These are phyloP conservation scores for Talaromyces rugulosus DNA, from an alignment of 2,329 filamentous ascomycete species.

Conservation along the genomic window DNA sequence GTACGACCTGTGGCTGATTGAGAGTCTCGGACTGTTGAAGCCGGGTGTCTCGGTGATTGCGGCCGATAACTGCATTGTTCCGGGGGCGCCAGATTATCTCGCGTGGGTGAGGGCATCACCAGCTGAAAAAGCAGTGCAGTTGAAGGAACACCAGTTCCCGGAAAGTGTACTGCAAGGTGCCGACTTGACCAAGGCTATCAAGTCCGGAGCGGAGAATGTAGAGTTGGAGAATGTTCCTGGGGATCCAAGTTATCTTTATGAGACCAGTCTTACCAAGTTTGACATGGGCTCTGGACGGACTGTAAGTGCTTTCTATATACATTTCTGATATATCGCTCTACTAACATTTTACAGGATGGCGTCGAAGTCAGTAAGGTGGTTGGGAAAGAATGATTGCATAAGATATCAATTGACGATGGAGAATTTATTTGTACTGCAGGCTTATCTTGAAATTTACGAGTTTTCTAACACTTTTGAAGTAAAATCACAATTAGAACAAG, in stretches of 20 bases:
- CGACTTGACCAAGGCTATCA: constrained; percentile 23
- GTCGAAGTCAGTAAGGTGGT: constrained; percentile 11
- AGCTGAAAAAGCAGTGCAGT: background rate
- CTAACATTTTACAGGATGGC: constrained; percentile 4
- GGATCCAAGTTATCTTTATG: constrained; percentile 63
- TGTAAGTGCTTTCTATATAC: background rate
- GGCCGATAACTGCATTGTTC: constrained; percentile 43
- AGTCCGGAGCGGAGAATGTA: constrained; percentile 21
- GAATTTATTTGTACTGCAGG: background rate
- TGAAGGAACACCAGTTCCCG: constrained; percentile 44
- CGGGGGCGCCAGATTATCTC: constrained; percentile 26
- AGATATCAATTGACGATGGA: background rate
- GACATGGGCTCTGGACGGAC: background rate
- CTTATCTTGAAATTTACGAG: background rate
- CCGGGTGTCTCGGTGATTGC: constrained; percentile 47
- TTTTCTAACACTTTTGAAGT: background rate
- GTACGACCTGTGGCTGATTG: constrained; percentile 70
- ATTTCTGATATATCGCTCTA: background rate
- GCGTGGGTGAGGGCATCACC: constrained; percentile 4
- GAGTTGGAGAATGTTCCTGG: constrained; percentile 38
- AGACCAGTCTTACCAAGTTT: constrained; percentile 49
- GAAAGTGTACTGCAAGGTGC: constrained; percentile 43
- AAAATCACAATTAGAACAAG: no score
- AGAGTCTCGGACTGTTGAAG: constrained; percentile 61
- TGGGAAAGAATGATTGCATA: constrained; percentile 4